Base-by-base conservation (phyloP, 345 rosid species). In the Ricinus communis region DNA sequence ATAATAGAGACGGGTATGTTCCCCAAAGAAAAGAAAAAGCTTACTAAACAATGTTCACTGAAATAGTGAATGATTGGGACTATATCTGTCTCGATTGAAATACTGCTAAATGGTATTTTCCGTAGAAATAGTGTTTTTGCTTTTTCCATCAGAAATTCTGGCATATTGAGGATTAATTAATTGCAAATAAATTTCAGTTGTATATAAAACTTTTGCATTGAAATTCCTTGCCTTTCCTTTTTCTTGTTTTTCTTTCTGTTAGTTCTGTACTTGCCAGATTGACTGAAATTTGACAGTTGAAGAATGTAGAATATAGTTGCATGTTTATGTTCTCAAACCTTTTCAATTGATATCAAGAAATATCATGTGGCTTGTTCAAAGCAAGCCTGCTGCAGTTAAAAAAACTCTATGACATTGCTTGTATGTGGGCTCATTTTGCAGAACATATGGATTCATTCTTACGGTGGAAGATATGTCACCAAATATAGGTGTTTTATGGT, bases 371-470 rank as follows among this genome's bases (percentile, higher is more conserved):
- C 68, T 47, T 73, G 25, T 40, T 24, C 14, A 47, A 21, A 18
- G 19, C 28, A 16, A 13, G 8, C 14, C 19, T 54, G 9, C 27
- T 18, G 1, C 52, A 11, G n/a, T 45, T 47, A 27, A 33, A 7
- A 43, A 16, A 72, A 61, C 28, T 52, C 38, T 52, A 15, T 61
- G 62, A 71, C 51, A 21, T 36, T 71, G 59, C 54, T 13, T 45
- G 50, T 52, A 53, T 46, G 2, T 41, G 46, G 73, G 67, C 75
- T 43, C 63, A 19, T 72, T 69, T 70, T 87, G 80, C 81, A 95
- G 97, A 67, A 92, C 97, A 54, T 92, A 87, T 77, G 98, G 99
- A 24, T 95, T 95, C 86, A 89, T 92, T 78, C 99, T 92, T 66
- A 83, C 93, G 0, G 85, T 90, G 70, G 95, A 95, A 85, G 99